Evolutionary conservation across 2,329 filamentous ascomycete genomes (phyloP).

Genomic region (Orbilia quercus): DNA sequence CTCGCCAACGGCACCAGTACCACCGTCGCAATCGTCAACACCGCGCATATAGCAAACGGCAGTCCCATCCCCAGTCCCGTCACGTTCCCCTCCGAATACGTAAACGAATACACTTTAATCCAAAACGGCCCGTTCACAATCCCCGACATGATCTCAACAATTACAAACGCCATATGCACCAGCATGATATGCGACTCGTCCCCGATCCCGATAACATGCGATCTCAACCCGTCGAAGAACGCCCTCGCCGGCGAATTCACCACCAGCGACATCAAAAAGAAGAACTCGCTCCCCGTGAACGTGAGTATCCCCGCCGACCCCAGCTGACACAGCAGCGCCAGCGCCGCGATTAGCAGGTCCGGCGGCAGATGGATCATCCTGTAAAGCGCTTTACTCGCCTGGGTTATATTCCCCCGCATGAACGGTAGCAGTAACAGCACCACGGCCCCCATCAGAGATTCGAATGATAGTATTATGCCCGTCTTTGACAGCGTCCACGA

Average conservation of each 20-base stretch:
- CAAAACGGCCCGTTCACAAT: slow-evolving; percentile 52
- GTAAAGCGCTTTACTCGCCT: slow-evolving; percentile 1
- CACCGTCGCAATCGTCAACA: slow-evolving; percentile 23
- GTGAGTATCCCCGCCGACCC: slow-evolving; percentile 27
- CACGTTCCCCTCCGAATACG: slow-evolving; percentile 47
- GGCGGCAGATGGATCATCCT: slow-evolving; percentile 35
- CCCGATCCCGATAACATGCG: slow-evolving; percentile 33
- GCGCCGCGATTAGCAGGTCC: slow-evolving; percentile 37
- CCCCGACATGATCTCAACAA: slow-evolving; percentile 49
- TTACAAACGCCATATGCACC: slow-evolving; percentile 50
- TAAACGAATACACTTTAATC: slow-evolving; percentile 52
- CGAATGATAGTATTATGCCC: slow-evolving; percentile 49
- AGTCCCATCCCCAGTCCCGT: slow-evolving; percentile 51
- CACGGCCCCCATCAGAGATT: slow-evolving; percentile 40
- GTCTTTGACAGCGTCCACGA: slow-evolving; percentile 51
- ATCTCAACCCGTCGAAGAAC: slow-evolving; percentile 48
- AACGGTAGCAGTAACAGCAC: slow-evolving; percentile 31
- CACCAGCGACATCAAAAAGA: slow-evolving; percentile 31
- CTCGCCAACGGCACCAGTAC: slow-evolving; percentile 31
- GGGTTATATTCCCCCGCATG: slow-evolving; percentile 20
- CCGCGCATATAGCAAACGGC: slow-evolving; percentile 47
- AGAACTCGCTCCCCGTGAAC: slow-evolving; percentile 24
- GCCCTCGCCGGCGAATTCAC: slow-evolving; percentile 41
- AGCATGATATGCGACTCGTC: slow-evolving; percentile 50
- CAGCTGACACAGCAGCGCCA: slow-evolving; percentile 20